A percentile compares a stretch with the other conserved stretches of the same genome.
Conservation (phyloP, 2,329 filamentous ascomycete species). For the Arthrocladium fulminans region DNA sequence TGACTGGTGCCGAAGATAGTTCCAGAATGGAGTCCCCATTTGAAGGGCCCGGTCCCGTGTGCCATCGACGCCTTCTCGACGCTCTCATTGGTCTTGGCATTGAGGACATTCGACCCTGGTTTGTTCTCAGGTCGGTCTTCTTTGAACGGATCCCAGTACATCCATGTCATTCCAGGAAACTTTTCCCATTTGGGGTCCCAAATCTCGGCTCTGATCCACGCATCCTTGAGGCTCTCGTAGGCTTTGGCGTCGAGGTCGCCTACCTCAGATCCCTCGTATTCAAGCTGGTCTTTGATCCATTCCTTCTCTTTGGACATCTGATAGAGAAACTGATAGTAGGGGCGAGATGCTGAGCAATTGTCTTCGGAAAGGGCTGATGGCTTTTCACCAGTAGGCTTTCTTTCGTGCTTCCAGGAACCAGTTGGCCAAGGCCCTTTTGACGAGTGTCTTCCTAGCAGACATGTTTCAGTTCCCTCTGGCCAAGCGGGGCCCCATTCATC, state of each 20-base stretch:
- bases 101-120: too few species aligned
- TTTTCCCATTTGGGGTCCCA: conserved; percentile 26
- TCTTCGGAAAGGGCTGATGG: conserved; percentile 16
- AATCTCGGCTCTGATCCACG: conserved; percentile 25
- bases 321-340: conserved; percentile 25
- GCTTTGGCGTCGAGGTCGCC: conserved; percentile 25
- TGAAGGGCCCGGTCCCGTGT: too few species aligned
- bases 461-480: conserved; percentile 13
- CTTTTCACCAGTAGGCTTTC: conserved; percentile 10
- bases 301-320: conserved; percentile 25
- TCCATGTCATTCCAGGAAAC: conserved; percentile 24
- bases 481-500: conserved; percentile 11
- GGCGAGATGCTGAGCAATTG: conserved; percentile 24
- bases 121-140: too few species aligned
- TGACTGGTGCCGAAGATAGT: too few species aligned
- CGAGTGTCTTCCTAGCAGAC: neutral
- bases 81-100: too few species aligned
- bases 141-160: neutral
- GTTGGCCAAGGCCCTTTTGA: conserved; percentile 1
- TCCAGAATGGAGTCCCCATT: too few species aligned
- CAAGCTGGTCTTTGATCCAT: conserved; percentile 24
- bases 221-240: conserved; percentile 26
- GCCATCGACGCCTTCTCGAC: too few species aligned
- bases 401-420: conserved; percentile 16
- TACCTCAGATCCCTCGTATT: conserved; percentile 11